These are phyloP conservation scores for Neobulgaria alba DNA, from an alignment of 2,329 filamentous ascomycete species.

Conservation along the genomic window DNA sequence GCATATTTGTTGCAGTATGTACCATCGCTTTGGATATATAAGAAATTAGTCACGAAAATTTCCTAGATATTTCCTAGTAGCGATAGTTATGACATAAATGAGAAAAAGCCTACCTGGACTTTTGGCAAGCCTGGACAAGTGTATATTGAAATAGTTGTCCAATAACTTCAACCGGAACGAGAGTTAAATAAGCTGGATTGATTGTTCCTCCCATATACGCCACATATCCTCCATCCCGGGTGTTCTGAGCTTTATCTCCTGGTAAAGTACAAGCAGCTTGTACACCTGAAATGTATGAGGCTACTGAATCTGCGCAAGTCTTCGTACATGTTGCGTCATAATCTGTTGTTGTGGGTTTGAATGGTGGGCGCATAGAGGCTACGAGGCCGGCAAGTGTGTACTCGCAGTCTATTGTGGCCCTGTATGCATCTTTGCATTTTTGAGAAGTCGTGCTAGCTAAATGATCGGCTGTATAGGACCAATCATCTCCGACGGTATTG, in stretches of 20 bases:
- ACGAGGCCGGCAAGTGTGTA: conserved; percentile 25
- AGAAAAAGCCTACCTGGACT: background rate
- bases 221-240: background rate
- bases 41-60: background rate
- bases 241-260: conserved; percentile 23
- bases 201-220: conserved; percentile 6
- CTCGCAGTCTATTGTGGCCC: conserved; percentile 26
- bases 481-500: conserved; percentile 25
- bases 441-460: conserved; percentile 26
- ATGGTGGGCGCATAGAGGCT: conserved; percentile 25
- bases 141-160: conserved; percentile 8
- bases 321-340: conserved; percentile 23
- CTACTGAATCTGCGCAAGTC: conserved; percentile 23
- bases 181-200: conserved; percentile 18
- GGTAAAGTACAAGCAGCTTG: conserved; percentile 19
- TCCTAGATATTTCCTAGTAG: no score
- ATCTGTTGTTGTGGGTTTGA: conserved; percentile 20
- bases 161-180: conserved; percentile 7
- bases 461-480: conserved; percentile 27
- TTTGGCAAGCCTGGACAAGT: background rate
- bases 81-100: background rate
- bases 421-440: conserved; percentile 27
- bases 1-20: background rate
- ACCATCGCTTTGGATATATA: conserved; percentile 11
- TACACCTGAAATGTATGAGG: conserved; percentile 22